A percentile compares a stretch with the other conserved stretches of the same genome.
phyloP scores from a whole-genome alignment of 1,284 basidiomycete species.

The Apiotrichum siamense region DNA sequence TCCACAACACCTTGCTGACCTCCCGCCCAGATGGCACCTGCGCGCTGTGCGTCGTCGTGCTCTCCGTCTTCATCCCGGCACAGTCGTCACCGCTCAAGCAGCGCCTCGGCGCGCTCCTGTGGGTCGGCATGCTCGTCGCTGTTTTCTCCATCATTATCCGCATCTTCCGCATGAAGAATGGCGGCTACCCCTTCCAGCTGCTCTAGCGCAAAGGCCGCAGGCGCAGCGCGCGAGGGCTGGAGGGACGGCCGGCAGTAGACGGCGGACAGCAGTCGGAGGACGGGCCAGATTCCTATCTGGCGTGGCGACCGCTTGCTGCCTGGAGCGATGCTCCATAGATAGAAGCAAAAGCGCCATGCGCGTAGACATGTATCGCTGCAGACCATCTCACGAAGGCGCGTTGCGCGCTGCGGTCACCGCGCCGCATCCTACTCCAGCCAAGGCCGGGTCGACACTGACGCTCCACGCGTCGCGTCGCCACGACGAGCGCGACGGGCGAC shows the following conservation, averaged over 20 bases:
- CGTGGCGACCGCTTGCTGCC: too few relatives aligned
- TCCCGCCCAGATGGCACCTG: conserved; percentile 66
- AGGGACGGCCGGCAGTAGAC: too few relatives aligned
- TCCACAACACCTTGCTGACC: background rate
- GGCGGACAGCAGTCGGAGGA: too few relatives aligned
- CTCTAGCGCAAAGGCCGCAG: conserved; percentile 7
- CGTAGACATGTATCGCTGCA: conserved; percentile 4
- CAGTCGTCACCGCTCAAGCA: conserved; percentile 71
- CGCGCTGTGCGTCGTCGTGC: conserved; percentile 71
- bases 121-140: conserved; percentile 74
- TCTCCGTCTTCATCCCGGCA: conserved; percentile 73
- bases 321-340: background rate
- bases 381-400: too few relatives aligned
- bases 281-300: too few relatives aligned
- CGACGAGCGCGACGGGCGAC: too few relatives aligned
- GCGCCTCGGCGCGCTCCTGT: conserved; percentile 79
- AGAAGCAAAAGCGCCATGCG: background rate
- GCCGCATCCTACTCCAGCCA: too few relatives aligned
- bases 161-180: conserved; percentile 87
- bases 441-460: too few relatives aligned
- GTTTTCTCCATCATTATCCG: conserved; percentile 83
- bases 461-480: too few relatives aligned
- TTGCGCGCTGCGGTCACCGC: too few relatives aligned
- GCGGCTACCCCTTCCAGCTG: conserved; percentile 44
- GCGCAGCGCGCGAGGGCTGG: background rate